Conservation (phyloP, 192 early-diverging fungal genomes). For the Coemansia sp. region DNA sequence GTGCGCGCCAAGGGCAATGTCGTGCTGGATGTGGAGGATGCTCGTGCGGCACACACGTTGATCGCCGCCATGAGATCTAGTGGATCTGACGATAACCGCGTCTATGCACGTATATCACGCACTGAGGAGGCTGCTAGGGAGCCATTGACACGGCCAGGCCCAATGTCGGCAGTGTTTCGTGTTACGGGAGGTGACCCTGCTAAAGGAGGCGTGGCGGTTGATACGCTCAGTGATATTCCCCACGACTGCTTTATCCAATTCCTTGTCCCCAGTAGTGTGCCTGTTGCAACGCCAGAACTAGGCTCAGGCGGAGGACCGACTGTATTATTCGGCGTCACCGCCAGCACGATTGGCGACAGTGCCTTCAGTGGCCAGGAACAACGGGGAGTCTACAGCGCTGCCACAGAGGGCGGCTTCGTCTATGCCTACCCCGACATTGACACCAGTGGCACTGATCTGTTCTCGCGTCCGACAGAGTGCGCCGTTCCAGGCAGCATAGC, state of each 20-base stretch:
- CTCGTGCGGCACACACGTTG: slow-evolving; percentile 22
- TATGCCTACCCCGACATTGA: slow-evolving; percentile 12
- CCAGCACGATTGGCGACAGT: neutral
- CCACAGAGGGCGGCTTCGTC: slow-evolving; percentile 43
- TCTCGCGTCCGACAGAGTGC: slow-evolving; percentile 39
- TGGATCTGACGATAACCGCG: slow-evolving; percentile 4
- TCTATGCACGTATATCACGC: slow-evolving; percentile 32
- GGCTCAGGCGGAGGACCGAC: neutral
- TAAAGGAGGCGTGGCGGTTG: slow-evolving; percentile 48
- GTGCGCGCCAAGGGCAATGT: slow-evolving; percentile 47
- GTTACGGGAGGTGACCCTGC: slow-evolving; percentile 54
- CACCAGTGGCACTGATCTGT: slow-evolving; percentile 8
- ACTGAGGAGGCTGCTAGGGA: neutral
- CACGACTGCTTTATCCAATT: slow-evolving; percentile 41
- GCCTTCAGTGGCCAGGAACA: neutral
- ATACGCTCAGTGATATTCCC: slow-evolving; percentile 36
- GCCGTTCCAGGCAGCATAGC: slow-evolving; percentile 36
- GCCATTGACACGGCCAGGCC: neutral
- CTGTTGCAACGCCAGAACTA: neutral
- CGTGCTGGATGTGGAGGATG: slow-evolving; percentile 46
- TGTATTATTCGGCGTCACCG: slow-evolving; percentile 12
- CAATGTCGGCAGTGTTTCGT: slow-evolving; percentile 20
- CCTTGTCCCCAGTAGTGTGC: slow-evolving; percentile 8
- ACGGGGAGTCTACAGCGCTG: slow-evolving; percentile 17
- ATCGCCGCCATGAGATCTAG: slow-evolving; percentile 23